These are phyloP conservation scores for Casuarina cunninghamiana DNA, from an alignment of 306 rosid species.

Conservation along the genomic window DNA sequence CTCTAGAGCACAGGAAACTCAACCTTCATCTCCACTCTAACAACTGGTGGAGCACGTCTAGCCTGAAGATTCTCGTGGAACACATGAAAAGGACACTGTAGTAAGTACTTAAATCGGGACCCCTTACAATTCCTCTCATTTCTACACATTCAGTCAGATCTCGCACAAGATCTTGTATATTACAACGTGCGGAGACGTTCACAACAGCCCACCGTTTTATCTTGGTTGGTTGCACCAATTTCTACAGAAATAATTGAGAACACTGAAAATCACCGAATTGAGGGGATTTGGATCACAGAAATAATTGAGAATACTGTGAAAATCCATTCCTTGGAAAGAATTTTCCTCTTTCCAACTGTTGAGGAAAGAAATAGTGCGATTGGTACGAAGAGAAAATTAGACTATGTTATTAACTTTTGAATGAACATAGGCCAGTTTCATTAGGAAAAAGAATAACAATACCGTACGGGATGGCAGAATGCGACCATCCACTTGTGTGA, in stretches of 20 bases:
- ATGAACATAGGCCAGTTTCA: not conserved
- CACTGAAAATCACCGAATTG: too few relatives aligned
- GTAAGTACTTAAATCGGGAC: not conserved
- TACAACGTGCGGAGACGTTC: too few relatives aligned
- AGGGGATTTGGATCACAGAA: too few relatives aligned
- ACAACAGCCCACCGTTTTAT: too few relatives aligned
- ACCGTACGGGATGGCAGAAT: constrained; percentile 87
- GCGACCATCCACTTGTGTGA: constrained; percentile 81
- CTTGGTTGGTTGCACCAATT: too few relatives aligned
- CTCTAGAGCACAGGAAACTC: constrained; percentile 71
- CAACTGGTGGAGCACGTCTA: constrained; percentile 76
- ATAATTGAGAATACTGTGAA: too few relatives aligned
- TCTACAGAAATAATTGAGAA: too few relatives aligned
- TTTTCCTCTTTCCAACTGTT: constrained; percentile 79
- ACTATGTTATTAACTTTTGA: not conserved
- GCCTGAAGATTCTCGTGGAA: constrained; percentile 60
- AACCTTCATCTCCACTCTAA: constrained; percentile 82
- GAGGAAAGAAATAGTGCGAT: not conserved
- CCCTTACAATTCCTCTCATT: too few relatives aligned
- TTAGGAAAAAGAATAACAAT: not conserved
- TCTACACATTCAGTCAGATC: too few relatives aligned
- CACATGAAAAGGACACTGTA: constrained; percentile 30
- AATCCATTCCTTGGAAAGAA: constrained; percentile 86
- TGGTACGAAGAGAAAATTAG: not conserved
- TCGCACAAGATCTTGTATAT: too few relatives aligned